Conservation (phyloP, 331 rosid species). For the Quercus lobata region DNA sequence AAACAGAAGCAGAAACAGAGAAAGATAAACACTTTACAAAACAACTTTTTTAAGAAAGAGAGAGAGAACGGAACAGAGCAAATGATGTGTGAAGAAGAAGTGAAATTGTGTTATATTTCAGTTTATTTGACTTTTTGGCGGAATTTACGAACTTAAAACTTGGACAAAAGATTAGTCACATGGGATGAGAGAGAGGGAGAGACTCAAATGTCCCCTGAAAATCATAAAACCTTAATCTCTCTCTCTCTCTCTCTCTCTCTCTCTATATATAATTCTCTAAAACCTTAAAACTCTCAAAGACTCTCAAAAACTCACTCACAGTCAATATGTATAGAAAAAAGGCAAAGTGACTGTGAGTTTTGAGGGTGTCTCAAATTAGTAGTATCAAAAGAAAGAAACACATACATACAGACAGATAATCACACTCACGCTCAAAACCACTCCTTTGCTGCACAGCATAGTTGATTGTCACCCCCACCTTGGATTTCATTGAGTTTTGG, state of each 20-base stretch:
- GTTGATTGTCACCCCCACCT: slow-evolving; percentile 23
- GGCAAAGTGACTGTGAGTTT: background rate
- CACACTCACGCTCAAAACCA: background rate
- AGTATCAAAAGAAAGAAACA: background rate
- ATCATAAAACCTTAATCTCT: background rate
- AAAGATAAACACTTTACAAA: background rate
- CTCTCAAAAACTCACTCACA: background rate
- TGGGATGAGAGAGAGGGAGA: background rate
- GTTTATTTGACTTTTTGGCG: background rate
- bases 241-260: no score
- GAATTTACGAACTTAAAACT: slow-evolving; percentile 1
- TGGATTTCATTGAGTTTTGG: slow-evolving; percentile 20
- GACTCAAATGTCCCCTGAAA: slow-evolving; percentile 17
- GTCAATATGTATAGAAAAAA: background rate
- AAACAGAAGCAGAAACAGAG: background rate
- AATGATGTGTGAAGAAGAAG: slow-evolving; percentile 25
- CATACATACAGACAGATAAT: no score
- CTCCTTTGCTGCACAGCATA: background rate
- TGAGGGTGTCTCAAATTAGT: slow-evolving; percentile 16
- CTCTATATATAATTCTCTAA: slow-evolving; percentile 1
- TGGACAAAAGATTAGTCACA: slow-evolving; percentile 1
- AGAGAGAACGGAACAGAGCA: background rate
- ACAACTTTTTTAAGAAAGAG: background rate
- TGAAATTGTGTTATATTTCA: slow-evolving; percentile 1
- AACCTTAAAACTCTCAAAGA: slow-evolving; percentile 5